Conservation (phyloP, 176 grass and related monocot species). For the Carex kokanica region DNA sequence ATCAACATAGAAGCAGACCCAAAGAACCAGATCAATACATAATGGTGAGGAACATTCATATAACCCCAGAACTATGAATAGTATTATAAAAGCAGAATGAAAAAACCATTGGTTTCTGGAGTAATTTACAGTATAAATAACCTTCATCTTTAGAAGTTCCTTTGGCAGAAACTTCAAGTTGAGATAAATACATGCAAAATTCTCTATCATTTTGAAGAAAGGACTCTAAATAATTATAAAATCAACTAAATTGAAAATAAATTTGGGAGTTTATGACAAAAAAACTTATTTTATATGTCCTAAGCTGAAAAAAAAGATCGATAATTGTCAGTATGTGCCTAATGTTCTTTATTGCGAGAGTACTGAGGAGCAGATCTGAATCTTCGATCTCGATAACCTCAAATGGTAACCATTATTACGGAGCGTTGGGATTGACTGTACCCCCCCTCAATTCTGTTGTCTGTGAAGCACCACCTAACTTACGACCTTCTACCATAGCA, state of each 20-base stretch:
- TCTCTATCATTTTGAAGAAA: neutral
- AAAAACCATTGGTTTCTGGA: neutral
- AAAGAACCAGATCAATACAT: neutral
- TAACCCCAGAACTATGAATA: neutral
- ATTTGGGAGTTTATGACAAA: neutral
- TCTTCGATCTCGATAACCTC: neutral
- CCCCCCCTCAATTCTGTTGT: neutral
- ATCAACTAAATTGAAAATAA: neutral
- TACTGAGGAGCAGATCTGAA: constrained; percentile 16
- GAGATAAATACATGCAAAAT: neutral
- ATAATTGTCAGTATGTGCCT: neutral
- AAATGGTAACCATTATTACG: neutral
- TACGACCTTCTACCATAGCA: neutral
- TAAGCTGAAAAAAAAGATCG: neutral
- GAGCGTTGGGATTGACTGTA: neutral
- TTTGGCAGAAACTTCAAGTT: too few relatives aligned
- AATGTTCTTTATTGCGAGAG: neutral
- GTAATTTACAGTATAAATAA: neutral
- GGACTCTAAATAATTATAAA: neutral
- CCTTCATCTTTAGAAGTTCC: neutral
- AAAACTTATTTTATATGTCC: neutral
- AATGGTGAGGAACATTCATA: neutral
- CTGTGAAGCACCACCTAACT: neutral
- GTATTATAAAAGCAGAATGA: neutral
- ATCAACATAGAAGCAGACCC: neutral